phyloP scores from a whole-genome alignment of 2,329 filamentous ascomycete species.

The Thielaviopsis cerberus region DNA sequence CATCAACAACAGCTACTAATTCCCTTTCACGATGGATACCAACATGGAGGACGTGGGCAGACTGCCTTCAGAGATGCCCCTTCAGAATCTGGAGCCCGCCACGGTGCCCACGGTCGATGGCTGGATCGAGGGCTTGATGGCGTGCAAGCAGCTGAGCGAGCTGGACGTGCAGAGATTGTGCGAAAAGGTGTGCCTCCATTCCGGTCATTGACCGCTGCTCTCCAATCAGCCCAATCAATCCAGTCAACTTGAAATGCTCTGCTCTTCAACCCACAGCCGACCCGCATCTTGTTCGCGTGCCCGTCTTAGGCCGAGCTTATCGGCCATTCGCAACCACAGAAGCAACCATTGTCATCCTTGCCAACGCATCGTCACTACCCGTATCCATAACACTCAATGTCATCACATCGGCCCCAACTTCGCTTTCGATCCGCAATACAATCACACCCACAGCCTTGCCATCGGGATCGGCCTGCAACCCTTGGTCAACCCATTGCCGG shows the following conservation, averaged over 20 bases:
- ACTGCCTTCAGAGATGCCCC: constrained; percentile 59
- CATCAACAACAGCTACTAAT: neutral
- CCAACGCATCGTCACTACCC: neutral
- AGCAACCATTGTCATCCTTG: neutral
- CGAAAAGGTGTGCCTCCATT: constrained; percentile 56
- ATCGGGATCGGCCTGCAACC: neutral
- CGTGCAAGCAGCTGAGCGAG: constrained; percentile 93
- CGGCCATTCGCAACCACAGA: neutral
- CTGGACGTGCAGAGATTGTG: constrained; percentile 88
- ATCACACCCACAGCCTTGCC: neutral
- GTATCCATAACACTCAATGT: neutral
- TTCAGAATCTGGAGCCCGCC: constrained; percentile 53
- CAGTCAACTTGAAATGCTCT: neutral
- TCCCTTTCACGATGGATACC: constrained; percentile 53
- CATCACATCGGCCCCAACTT: neutral
- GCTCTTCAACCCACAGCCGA: neutral
- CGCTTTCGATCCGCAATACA: neutral
- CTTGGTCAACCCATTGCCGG: neutral
- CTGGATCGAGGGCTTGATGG: constrained; percentile 98
- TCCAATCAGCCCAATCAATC: neutral
- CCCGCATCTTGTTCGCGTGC: neutral
- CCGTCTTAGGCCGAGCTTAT: neutral
- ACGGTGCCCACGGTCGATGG: constrained; percentile 86
- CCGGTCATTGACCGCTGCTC: neutral
- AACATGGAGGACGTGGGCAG: constrained; percentile 98